A percentile compares a stretch with the other conserved stretches of the same genome.
phyloP scores from a whole-genome alignment of 495 filamentous ascomycete species.

The Trichoderma asperelloides region DNA sequence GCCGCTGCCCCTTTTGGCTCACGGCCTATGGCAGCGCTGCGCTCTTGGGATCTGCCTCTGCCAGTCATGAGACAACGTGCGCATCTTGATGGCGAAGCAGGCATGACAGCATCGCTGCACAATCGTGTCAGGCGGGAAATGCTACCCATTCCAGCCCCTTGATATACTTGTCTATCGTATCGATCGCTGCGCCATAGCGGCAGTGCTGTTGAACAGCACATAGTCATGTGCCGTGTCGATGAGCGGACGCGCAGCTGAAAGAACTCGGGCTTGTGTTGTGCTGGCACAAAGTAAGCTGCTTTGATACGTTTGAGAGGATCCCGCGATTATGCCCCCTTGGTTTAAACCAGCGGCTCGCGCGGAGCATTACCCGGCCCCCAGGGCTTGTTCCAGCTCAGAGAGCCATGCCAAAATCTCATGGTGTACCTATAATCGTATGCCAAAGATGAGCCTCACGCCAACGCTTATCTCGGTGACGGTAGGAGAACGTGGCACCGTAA shows the following conservation, averaged over 20 bases:
- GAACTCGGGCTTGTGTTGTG: not conserved
- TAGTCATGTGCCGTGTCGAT: not conserved
- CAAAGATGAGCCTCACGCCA: not conserved
- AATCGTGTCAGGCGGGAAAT: slow-evolving; percentile 5
- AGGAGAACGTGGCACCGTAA: not conserved
- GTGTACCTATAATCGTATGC: not conserved
- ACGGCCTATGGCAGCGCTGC: not conserved
- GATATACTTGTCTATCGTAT: not conserved
- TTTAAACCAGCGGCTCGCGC: not conserved
- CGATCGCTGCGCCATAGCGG: not conserved
- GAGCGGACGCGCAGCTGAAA: not conserved
- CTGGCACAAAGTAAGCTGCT: not conserved
- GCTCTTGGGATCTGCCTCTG: not conserved
- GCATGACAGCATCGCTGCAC: not conserved
- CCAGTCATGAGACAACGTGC: slow-evolving; percentile 8
- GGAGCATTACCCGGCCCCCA: not conserved
- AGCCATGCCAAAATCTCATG: not conserved
- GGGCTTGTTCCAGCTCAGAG: not conserved
- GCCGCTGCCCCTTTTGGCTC: not conserved
- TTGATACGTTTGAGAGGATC: not conserved
- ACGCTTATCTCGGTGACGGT: slow-evolving; percentile 1
- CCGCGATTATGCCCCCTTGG: not conserved
- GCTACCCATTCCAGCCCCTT: not conserved
- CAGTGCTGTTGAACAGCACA: not conserved
- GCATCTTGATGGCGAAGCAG: not conserved